Evolutionary conservation across 1,139 yeast genomes (phyloP), one percentile per base, ranked within the genome.

Genomic region (Zygosaccharomyces pseudobailii): DNA sequence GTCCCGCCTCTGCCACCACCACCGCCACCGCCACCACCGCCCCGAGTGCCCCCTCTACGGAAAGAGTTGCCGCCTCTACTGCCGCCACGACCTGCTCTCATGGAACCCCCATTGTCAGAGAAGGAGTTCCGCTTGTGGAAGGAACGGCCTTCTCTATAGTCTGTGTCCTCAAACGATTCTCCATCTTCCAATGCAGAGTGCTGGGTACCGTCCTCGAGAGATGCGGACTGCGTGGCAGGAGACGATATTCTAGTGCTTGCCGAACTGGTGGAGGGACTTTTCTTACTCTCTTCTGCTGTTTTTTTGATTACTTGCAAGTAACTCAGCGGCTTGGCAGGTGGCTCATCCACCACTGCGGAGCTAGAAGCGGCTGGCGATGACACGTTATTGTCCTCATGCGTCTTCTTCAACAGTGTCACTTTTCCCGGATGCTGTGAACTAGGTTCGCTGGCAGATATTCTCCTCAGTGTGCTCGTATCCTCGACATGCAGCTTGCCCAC

Each of bases 381-480:
- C n/a, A 40, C 41, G 4, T 42, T 46, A 7, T 48, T 47, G 28
- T 42, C 53, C 24, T 46, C 52, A 24, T 40, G 30, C 17, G 49
- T 44, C 47, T 54, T 55, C 40, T 53, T 55, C 49, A 56, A 40
- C 10, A 55, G 45, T 19, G 47, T 50, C 8, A 51, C 50, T 32
- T 50, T 51, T 21, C 50, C 46, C 20, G 48, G 47, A 34, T 48
- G 44, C 27, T 48, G 36, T 3, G 36, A 30, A 17, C 34, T 43
- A 27, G 41, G 49, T 32, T 41, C 54, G 13, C 60, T 57, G 37
- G 50, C 49, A 8, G 65, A 58, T 21, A 59, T 51, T 43, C 59
- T 79, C 58, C 74, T 75, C 43, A 78, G 73, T 0, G 87, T 82
- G 0, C 85, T 81, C 36, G 76, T 74, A 57, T 82, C 82, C 40